Percentiles rank a stretch among this genome's conserved stretches.
phyloP scores from a whole-genome alignment of 2,329 filamentous ascomycete species.

The Colletotrichum echinochloae region DNA sequence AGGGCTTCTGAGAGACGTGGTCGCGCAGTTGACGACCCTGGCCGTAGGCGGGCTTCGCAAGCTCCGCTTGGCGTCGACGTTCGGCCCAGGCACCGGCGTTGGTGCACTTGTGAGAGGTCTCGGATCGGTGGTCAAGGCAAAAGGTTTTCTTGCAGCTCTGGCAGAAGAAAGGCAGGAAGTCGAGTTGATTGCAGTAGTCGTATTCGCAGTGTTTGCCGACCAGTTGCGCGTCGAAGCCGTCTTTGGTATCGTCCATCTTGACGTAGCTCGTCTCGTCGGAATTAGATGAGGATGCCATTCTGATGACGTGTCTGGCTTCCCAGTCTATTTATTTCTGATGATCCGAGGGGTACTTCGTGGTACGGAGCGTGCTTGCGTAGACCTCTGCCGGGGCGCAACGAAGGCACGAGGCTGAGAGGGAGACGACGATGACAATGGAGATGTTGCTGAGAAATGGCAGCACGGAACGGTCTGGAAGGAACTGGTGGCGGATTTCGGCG shows the following conservation, averaged over 20 bases:
- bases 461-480: slow-evolving; percentile 38
- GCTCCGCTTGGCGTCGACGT: slow-evolving; percentile 65
- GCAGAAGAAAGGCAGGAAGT: slow-evolving; percentile 95
- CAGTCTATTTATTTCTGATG: slow-evolving; percentile 21
- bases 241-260: slow-evolving; percentile 69
- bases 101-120: slow-evolving; percentile 79
- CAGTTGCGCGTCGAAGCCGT: slow-evolving; percentile 79
- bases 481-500: slow-evolving; percentile 27
- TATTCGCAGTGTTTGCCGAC: slow-evolving; percentile 93
- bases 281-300: slow-evolving; percentile 66
- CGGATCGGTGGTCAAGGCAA: slow-evolving; percentile 93
- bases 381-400: slow-evolving; percentile 8
- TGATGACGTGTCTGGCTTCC: slow-evolving; percentile 21
- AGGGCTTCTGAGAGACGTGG: slow-evolving; percentile 72
- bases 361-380: slow-evolving; percentile 1
- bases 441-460: slow-evolving; percentile 37
- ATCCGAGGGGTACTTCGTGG: neutral
- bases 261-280: slow-evolving; percentile 70
- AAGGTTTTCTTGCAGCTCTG: slow-evolving; percentile 87
- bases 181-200: slow-evolving; percentile 91
- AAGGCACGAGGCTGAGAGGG: slow-evolving; percentile 22
- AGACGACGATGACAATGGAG: slow-evolving; percentile 4
- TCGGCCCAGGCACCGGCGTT: slow-evolving; percentile 72
- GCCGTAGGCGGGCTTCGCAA: slow-evolving; percentile 65
- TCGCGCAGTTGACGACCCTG: slow-evolving; percentile 67